phyloP scores from a whole-genome alignment of 805 yeast species.

The Cephaloascus albidus region DNA sequence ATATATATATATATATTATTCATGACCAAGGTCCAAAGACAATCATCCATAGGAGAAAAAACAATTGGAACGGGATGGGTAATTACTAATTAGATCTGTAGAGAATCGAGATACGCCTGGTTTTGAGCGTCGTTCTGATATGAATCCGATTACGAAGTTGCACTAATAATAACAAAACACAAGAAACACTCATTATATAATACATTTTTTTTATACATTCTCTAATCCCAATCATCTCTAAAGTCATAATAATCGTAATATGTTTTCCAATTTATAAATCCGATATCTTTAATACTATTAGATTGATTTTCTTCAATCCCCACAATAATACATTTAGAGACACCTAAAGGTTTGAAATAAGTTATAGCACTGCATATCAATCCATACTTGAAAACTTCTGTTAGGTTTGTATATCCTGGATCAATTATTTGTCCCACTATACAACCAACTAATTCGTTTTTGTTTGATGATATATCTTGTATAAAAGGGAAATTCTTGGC shows the following conservation, averaged over 20 bases:
- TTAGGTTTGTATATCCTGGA: conserved; percentile 40
- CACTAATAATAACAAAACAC: too few relatives aligned
- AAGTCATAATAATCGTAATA: not conserved
- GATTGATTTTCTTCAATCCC: not conserved
- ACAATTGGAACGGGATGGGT: too few relatives aligned
- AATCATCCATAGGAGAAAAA: too few relatives aligned
- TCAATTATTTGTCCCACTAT: conserved; percentile 45
- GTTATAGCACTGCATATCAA: conserved; percentile 48
- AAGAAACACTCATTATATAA: too few relatives aligned
- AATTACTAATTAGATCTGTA: too few relatives aligned
- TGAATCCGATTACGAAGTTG: too few relatives aligned
- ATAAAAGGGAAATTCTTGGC: conserved; percentile 44
- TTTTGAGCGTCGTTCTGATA: too few relatives aligned
- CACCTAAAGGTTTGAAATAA: conserved; percentile 21
- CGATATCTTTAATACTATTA: not conserved
- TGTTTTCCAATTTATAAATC: not conserved
- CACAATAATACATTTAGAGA: not conserved
- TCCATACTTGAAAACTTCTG: conserved; percentile 46
- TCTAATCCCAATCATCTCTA: not conserved
- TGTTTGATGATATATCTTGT: conserved; percentile 21
- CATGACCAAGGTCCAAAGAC: too few relatives aligned
- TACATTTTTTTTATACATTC: too few relatives aligned
- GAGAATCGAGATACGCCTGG: too few relatives aligned
- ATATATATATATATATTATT: too few relatives aligned
- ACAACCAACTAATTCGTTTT: conserved; percentile 29